phyloP scores from a whole-genome alignment of 768 basidiomycete genomes.

The Boletus rubropictus region DNA sequence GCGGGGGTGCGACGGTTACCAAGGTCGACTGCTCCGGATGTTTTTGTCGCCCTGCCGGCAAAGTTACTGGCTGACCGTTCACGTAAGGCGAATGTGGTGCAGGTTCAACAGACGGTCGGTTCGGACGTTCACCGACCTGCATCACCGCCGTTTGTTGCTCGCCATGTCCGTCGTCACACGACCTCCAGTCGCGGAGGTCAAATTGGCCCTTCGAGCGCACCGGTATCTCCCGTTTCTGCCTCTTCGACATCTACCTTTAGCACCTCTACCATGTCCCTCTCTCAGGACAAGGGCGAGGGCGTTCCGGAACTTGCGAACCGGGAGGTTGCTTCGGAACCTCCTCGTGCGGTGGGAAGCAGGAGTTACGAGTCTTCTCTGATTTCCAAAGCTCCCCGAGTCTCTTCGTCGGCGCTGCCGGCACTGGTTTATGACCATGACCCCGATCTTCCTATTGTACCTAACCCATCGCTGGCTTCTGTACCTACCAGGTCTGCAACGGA shows the following conservation, averaged over 20 bases:
- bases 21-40: slow-evolving; percentile 5
- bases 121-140: slow-evolving; percentile 21
- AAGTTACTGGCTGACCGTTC: slow-evolving; percentile 12
- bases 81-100: slow-evolving; percentile 24
- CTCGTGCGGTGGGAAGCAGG: slow-evolving; percentile 14
- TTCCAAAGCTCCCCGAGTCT: slow-evolving; percentile 22
- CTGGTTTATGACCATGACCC: slow-evolving; percentile 27
- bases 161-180: slow-evolving; percentile 31
- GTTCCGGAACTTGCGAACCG: slow-evolving; percentile 12
- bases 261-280: slow-evolving; percentile 16
- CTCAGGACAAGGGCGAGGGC: slow-evolving; percentile 20
- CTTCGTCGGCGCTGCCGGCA: slow-evolving; percentile 19
- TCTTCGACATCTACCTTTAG: slow-evolving; percentile 26
- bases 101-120: slow-evolving; percentile 17
- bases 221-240: slow-evolving; percentile 28
- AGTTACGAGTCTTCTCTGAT: slow-evolving; percentile 9
- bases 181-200: slow-evolving; percentile 30
- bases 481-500: slow-evolving; percentile 30
- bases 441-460: slow-evolving; percentile 21
- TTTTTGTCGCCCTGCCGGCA: slow-evolving; percentile 12
- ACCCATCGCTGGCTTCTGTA: slow-evolving; percentile 13
- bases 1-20: slow-evolving; percentile 13
- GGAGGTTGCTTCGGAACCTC: slow-evolving; percentile 22
- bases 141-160: slow-evolving; percentile 31
- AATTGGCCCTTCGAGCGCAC: slow-evolving; percentile 27